Conservation (phyloP, 2,329 filamentous ascomycete genomes). For the Verticillium zaregamsianum region DNA sequence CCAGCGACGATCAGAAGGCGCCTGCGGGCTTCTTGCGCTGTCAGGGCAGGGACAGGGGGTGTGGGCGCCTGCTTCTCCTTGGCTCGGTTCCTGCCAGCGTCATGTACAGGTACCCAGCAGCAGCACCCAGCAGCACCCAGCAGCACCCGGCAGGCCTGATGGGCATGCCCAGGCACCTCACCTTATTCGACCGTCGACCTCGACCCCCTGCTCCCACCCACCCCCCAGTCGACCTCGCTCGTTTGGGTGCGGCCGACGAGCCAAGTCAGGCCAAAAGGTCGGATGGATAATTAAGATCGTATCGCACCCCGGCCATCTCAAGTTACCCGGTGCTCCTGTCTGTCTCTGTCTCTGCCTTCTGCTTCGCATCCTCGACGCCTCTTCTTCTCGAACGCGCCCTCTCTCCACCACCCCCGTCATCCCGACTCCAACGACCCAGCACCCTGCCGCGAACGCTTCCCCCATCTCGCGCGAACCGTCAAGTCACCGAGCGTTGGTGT, state of each 20-base stretch:
- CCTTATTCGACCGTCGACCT: neutral
- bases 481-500: neutral
- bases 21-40: neutral
- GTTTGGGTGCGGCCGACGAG: neutral
- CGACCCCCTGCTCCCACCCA: neutral
- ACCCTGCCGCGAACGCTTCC: neutral
- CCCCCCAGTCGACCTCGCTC: neutral
- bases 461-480: neutral
- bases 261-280: neutral
- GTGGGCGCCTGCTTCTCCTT: neutral
- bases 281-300: conserved; percentile 1
- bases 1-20: neutral
- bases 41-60: neutral
- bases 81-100: neutral
- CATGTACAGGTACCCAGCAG: neutral
- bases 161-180: neutral
- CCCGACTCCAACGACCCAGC: neutral
- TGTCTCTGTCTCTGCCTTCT: neutral
- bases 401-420: neutral
- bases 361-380: neutral
- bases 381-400: neutral
- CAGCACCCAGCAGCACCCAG: neutral
- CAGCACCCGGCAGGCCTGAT: neutral
- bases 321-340: neutral
- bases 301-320: conserved; percentile 2